Evolutionary conservation across 2,329 filamentous ascomycete genomes (phyloP).

Genomic region (Graphilbum fragrans): DNA sequence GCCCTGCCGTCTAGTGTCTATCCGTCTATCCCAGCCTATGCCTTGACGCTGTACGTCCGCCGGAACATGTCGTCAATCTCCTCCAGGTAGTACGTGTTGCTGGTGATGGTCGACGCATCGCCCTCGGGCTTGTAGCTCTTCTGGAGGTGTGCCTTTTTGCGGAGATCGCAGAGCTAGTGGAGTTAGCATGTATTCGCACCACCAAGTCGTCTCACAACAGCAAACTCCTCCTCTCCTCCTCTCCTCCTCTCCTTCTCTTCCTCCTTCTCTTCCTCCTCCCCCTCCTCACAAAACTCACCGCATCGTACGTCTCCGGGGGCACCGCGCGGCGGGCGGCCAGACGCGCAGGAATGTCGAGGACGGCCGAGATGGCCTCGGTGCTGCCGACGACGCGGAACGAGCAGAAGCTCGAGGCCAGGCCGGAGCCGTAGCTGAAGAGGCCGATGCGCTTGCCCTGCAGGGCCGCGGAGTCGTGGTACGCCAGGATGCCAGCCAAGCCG

Average conservation of each 20-base stretch:
- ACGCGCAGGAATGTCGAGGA: constrained; percentile 56
- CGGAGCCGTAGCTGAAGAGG: constrained; percentile 71
- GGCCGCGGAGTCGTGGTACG: constrained; percentile 47
- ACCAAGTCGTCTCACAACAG: too few species aligned
- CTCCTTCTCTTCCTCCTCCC: too few species aligned
- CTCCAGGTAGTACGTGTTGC: constrained; percentile 66
- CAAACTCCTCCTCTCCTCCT: too few species aligned
- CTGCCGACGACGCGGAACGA: constrained; percentile 62
- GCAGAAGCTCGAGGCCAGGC: constrained; percentile 59
- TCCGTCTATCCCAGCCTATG: too few species aligned
- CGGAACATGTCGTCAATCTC: constrained; percentile 81
- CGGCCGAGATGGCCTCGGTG: constrained; percentile 54
- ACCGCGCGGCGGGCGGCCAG: constrained; percentile 55
- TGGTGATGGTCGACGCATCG: constrained; percentile 49
- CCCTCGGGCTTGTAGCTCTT: constrained; percentile 66
- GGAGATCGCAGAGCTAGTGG: constrained; percentile 62
- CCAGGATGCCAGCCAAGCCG: constrained; percentile 59
- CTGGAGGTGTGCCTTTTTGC: constrained; percentile 73
- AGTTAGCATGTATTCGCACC: too few species aligned
- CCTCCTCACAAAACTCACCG: constrained; percentile 49
- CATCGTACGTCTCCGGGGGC: constrained; percentile 60
- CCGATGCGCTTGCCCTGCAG: constrained; percentile 62
- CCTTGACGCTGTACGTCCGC: constrained; percentile 65
- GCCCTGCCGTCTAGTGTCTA: too few species aligned
- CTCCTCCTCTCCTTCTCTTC: too few species aligned